These are phyloP conservation scores for Physaria fendleri DNA, from an alignment of 345 rosid genomes.

Conservation along the genomic window DNA sequence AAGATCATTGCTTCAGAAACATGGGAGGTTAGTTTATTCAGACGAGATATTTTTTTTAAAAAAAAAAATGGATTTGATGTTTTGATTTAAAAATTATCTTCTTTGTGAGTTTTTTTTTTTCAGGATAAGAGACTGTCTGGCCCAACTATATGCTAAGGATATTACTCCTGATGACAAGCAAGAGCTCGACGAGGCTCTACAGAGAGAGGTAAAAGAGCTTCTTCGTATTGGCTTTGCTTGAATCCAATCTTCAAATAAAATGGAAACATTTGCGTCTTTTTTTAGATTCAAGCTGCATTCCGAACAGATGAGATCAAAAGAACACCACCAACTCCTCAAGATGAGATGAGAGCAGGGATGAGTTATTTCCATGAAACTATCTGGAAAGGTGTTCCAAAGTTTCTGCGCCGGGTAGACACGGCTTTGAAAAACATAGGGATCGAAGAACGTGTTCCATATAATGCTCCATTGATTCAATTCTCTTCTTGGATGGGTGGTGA, in stretches of 20 bases:
- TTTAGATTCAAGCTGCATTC: conserved; percentile 98
- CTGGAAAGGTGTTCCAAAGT: conserved; percentile 98
- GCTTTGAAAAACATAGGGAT: conserved; percentile 95
- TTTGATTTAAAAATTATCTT: conserved; percentile 6
- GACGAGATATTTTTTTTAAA: too few species aligned
- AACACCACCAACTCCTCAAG: conserved; percentile 97
- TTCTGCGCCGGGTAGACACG: conserved; percentile 93
- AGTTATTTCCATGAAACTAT: conserved; percentile 99
- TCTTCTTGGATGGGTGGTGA: conserved; percentile 99
- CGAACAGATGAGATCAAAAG: conserved; percentile 98
- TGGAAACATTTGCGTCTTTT: background rate
- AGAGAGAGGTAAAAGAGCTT: conserved; percentile 62
- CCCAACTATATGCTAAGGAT: conserved; percentile 85
- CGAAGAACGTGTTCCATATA: conserved; percentile 85
- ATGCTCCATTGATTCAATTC: conserved; percentile 95
- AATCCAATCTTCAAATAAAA: background rate
- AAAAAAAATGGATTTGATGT: too few species aligned
- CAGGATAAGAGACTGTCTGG: conserved; percentile 85
- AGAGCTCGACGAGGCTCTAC: conserved; percentile 96
- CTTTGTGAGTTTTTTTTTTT: background rate
- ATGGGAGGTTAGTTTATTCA: conserved; percentile 67
- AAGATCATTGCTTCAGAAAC: conserved; percentile 94
- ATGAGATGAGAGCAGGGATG: conserved; percentile 99
- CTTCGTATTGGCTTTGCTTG: conserved; percentile 4
- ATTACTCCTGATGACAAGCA: conserved; percentile 97